A percentile compares a stretch with the other conserved stretches of the same genome.
These are phyloP conservation scores for Rhodotorula toruloides DNA, from an alignment of 768 basidiomycete genomes.

Conservation along the genomic window DNA sequence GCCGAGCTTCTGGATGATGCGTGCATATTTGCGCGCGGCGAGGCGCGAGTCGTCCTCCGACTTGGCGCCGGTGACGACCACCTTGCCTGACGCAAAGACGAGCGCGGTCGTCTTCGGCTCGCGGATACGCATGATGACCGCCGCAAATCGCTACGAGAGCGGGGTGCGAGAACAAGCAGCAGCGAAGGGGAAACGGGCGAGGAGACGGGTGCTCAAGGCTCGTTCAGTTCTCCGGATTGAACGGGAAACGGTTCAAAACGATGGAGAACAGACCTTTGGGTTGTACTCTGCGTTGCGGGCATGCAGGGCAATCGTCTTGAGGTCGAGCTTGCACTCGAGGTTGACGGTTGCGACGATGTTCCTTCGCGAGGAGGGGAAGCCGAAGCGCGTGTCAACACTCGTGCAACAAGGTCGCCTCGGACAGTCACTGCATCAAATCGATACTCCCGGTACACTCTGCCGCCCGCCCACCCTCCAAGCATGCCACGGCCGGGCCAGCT, in stretches of 20 bases:
- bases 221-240: conserved; percentile 6
- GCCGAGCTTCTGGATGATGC: conserved; percentile 98
- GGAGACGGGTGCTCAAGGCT: conserved; percentile 43
- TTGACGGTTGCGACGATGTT: conserved; percentile 99
- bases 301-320: conserved; percentile 97
- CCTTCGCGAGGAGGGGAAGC: conserved; percentile 13
- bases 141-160: conserved; percentile 98
- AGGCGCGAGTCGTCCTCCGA: conserved; percentile 95
- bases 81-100: conserved; percentile 99
- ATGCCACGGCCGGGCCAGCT: neutral
- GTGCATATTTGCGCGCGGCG: conserved; percentile 96
- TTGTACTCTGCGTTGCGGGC: conserved; percentile 99
- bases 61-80: conserved; percentile 99
- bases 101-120: conserved; percentile 99
- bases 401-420: too few relatives aligned
- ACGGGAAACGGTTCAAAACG: neutral
- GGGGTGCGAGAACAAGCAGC: conserved; percentile 46
- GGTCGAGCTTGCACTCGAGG: conserved; percentile 87
- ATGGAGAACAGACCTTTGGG: conserved; percentile 74
- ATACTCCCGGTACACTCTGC: too few relatives aligned
- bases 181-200: neutral
- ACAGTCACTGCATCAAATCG: too few relatives aligned
- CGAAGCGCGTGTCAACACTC: neutral
- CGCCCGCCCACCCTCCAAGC: neutral
- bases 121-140: conserved; percentile 99